Base-by-base conservation (phyloP, 2,329 filamentous ascomycete species). In the Trichothecium roseum region DNA sequence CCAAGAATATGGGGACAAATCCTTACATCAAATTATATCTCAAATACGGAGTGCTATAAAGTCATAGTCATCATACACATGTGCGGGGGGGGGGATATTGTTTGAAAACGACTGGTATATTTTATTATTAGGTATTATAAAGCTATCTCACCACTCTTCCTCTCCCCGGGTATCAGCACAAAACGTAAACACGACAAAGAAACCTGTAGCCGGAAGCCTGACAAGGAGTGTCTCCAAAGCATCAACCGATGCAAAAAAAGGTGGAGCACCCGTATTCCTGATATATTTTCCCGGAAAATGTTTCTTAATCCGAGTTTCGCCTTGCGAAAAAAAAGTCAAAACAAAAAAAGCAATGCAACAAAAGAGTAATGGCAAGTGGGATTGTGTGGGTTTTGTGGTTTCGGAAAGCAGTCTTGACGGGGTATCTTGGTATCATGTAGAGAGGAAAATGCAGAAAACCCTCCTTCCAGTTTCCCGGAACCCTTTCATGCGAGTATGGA, bases 401-500 rank as follows among this genome's bases (percentile, higher is more conserved):
- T 36, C 35, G 31, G 28, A 45, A 49, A 52, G 46, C 49, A 51
- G 61, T 65, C 60, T 67, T 56, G 60, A 65, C 60, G 63, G 66
- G 66, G 66, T 69, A 69, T 69, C 66, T 68, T 62, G 62, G 58
- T 60, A 60, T 61, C 58, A 60, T 58, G 54, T 53, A n/a, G 54
- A 59, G 57, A 24, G 20, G 20, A 52, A 70, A 69, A 72, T 70
- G 66, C 68, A 70, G 61, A 67, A n/a, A 37, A 63, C 64, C 52
- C 49, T 61, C 56, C 56, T 55, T 58, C 62, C 64, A 59, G 20
- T 24, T 63, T 58, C 64, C 62, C 52, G 35, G 30, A 59, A 59
- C 61, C 61, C 58, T 56, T 54, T 52, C 54, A 55, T 54, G 49
- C 50, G 20, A 24, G 46, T 49, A 48, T 13, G 24, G 14, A 32